Evolutionary conservation across 768 basidiomycete species (phyloP), one percentile per base, ranked within the genome.

Genomic region (Saitozyma podzolica): DNA sequence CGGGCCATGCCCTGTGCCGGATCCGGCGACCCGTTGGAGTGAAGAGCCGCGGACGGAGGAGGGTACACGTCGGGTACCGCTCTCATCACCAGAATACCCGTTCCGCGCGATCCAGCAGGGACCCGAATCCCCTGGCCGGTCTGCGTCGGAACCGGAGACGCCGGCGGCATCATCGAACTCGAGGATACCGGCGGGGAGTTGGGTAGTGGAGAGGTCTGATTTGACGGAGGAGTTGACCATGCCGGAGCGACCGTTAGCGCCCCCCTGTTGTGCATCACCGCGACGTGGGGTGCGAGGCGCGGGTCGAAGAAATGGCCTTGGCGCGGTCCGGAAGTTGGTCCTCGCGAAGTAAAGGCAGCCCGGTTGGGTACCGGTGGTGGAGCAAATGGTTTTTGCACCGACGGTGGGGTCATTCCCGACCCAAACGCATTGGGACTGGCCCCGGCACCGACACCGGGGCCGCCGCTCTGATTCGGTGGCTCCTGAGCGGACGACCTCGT

Each of bases 51-150:
- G 20, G 53, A 39, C 40, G 62, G 54, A 6, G 52, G 56, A 7
- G 62, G 62, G 37, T 68, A 68, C 13, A 68, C 59, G 17, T 67
- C 65, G 0, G 65, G 61, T 14, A 54, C 54, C 6, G 65, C 50
- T 6, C 57, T 43, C 53, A 63, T 47, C n/a, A 67, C 51, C 3
- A 52, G 51, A 11, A 52, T 19, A 2, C 51, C 51, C 10, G 58
- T 49, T 11, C 63, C 58, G 20, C 58, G 40, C 17, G 45, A 42
- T 14, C 58, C 58, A 37, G 59, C 54, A 13, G 13, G 52, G 16
- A 61, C 54, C 48, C 29, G 37, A 20, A 58, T 50, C 10, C 45
- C 54, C 14, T 42, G 41, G 48, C 47, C 55, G 39, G 9, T 52
- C 2, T 19, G 47, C 20, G 41, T 3, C 40, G 29, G 40, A 9